These are phyloP conservation scores for Mercurialis annua DNA, from an alignment of 345 rosid genomes.

Conservation along the genomic window DNA sequence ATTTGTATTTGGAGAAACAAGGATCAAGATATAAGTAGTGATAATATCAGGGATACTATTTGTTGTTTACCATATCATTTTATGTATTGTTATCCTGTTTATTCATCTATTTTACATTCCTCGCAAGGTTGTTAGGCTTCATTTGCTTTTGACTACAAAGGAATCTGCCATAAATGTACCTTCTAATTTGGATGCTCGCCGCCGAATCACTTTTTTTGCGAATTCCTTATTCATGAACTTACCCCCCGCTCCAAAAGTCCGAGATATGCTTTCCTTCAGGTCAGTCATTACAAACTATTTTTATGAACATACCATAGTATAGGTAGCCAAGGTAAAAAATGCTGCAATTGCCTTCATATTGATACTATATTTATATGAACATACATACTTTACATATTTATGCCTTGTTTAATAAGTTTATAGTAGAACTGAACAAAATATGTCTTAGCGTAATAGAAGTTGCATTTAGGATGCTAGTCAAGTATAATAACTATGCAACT, in stretches of 20 bases:
- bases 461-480: not conserved
- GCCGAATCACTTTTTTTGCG: conserved; percentile 96
- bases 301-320: not conserved
- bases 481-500: not conserved
- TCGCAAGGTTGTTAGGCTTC: conserved; percentile 64
- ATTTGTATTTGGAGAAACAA: no score
- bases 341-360: not conserved
- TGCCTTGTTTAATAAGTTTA: not conserved
- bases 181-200: conserved; percentile 92
- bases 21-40: no score
- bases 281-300: conserved; percentile 21
- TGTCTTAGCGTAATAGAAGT: not conserved
- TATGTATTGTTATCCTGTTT: conserved; percentile 2
- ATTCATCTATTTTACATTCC: conserved; percentile 11
- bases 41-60: no score
- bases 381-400: not conserved
- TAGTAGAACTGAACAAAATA: not conserved
- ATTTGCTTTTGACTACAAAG: conserved; percentile 80
- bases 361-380: no score
- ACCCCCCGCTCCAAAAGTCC: conserved; percentile 87
- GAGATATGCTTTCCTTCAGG: conserved; percentile 95
- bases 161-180: conserved; percentile 98
- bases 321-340: conserved; percentile 5
- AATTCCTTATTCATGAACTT: conserved; percentile 92
- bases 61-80: not conserved